phyloP scores from a whole-genome alignment of 108 stramenopile genomes.

The Cyclotella distinguenda region DNA sequence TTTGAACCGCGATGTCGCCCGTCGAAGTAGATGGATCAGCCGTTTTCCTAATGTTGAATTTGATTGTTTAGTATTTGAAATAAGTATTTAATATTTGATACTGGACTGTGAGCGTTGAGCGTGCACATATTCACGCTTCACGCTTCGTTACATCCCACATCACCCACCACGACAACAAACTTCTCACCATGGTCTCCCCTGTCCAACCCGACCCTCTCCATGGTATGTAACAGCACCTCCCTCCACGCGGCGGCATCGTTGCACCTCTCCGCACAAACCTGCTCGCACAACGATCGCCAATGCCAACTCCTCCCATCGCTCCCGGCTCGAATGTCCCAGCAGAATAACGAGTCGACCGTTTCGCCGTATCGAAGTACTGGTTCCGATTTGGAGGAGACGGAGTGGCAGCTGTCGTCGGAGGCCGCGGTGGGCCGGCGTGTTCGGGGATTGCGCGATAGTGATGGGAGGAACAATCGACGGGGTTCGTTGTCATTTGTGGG shows the following conservation, averaged over 20 bases:
- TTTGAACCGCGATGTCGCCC: slow-evolving; percentile 72
- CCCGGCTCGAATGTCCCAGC: neutral
- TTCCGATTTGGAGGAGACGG: neutral
- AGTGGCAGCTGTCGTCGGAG: no score
- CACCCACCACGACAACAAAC: neutral
- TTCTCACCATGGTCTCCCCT: slow-evolving; percentile 1
- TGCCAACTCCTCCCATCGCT: neutral
- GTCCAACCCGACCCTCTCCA: neutral
- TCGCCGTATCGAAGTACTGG: slow-evolving; percentile 74
- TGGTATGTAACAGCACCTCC: slow-evolving; percentile 25
- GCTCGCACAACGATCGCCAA: slow-evolving; percentile 11
- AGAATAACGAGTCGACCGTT: slow-evolving; percentile 68
- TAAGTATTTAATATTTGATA: no score
- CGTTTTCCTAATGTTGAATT: no score
- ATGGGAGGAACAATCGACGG: no score
- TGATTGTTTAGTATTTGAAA: no score
- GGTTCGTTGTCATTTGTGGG: no score
- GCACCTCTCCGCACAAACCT: slow-evolving; percentile 12
- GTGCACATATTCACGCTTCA: neutral
- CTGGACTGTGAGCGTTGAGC: no score
- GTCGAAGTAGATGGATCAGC: slow-evolving; percentile 63
- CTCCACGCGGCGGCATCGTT: slow-evolving; percentile 35
- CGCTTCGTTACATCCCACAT: neutral
- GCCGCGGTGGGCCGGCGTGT: neutral
- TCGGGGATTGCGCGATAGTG: neutral